Base-by-base conservation (phyloP, 176 grass and related monocot genomes). In the Juncus inflexus region DNA sequence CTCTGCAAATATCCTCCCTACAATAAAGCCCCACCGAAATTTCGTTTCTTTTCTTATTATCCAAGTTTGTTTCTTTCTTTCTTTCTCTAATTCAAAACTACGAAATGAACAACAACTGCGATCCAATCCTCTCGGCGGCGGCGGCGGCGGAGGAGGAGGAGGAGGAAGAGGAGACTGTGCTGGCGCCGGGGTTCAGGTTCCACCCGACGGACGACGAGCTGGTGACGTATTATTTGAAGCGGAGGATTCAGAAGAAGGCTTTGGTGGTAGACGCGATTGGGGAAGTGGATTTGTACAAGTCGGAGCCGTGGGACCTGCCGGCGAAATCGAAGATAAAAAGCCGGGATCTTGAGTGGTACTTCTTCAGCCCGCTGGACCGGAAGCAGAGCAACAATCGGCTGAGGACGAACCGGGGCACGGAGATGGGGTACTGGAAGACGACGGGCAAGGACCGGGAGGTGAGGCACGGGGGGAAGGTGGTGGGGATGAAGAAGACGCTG, bases 401-500 rank as follows among this genome's bases (percentile, higher is more conserved):
- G 4, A 84, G 90, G 71, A 90, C 87, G 50, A 90, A 95, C 74
- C 82, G 92, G 6, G 82, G 87, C 42, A 97, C 92, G 37, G 56
- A 68, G 1, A 76, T 70, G 0, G 92, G 92, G 2, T 97, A 97
- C 82, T 97, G 92, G 92, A 97, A 97, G 82, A 97, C 92, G 40
- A 97, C 92, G 3, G 92, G 92, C 0, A 97, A 97, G 85, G 92
- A 97, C 58, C 78, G 92, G 15, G 79, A 83, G 74, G 82, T 97
- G 50, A 77, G 74, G 70, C 64, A 86, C 13, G 85, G 85, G 0
- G 5, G 53, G 4, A 67, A 69, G 39, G 5, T 89, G 13, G 92
- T 89, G 0, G 92, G 92, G 40, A 91, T 97, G 87, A 97, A 97
- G 82, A 97, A 91, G 74, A 97, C 92, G 35, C 87, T 97, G 50